Base-by-base conservation (phyloP, 305 asterid species). In the Solanum hybrid region DNA sequence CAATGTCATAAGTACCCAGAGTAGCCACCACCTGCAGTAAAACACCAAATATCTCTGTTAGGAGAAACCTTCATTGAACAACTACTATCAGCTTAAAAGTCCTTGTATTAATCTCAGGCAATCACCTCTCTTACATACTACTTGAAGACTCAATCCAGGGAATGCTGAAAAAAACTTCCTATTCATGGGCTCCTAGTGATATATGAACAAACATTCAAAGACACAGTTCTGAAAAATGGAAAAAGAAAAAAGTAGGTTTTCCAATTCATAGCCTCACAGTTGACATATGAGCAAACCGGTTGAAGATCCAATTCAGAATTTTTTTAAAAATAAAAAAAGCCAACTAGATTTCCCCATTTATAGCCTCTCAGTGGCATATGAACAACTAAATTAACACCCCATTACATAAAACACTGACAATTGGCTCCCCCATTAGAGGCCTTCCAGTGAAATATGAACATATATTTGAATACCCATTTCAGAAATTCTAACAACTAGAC, bases 1-100 rank as follows among this genome's bases (percentile, higher is more conserved):
- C 96, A 86, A 97, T 94, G 92, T 97, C 98, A 87, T 93, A 97
- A 89, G 98, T 97, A 89, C 98, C 99, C 90, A 97, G 92, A 79
- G 99, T 94, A 64, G 97, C 99, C 84, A 97, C 91, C 69, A 92
- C 97, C 99, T 97, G 97, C 92, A 92, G 91, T 37, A 87, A 92
- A 90, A 40, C 92, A 92, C 51, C 87, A 26, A 90, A 80, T 90
- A 89, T 80, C 87, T 91, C 73, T 40, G 73, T 77, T 36, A 88
- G 36, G 40, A 51, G 37, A 51, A 77, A 51, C 78, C 64, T 33
- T 33, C 67, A 31, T 22, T 34, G 42, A 85, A 57, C 31, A 31
- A 84, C 7, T 28, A 57, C 76, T 20, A 2, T 57, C 76, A 33
- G 42, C 33, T 34, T 57, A 83, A 57, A 85, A 57, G 71, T 57